Base-by-base conservation (phyloP, 371 early-diverging fungal species). In the Nosema muscidifuracis region DNA sequence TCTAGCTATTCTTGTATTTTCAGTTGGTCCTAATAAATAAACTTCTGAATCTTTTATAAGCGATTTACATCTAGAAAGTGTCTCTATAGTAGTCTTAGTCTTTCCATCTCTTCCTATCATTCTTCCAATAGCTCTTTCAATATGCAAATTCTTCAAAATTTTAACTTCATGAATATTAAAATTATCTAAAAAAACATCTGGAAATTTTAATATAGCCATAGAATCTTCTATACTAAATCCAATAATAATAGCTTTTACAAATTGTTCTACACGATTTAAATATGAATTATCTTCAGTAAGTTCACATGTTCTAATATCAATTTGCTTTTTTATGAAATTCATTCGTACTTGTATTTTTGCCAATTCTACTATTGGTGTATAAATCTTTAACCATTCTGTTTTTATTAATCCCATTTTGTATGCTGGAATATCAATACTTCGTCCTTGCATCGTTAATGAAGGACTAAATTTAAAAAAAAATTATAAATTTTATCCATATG, bases 111-210 rank as follows among this genome's bases (percentile, higher is more conserved):
- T 90, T 65, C 99, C 99, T 42, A 95, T 95, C 78, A 98, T 90
- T 82, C 99, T 91, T 76, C 99, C 99, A 79, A 98, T 90, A 24
- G 97, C 97, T 74, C 99, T 88, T 26, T 93, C 89, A 79, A 96
- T 83, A 83, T 98, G 93, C 76, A 93, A 92, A 58, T 93, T 92
- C 62, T 88, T 88, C 53, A 97, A 82, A 15, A 91, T 93, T 86
- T 94, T 92, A 38, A 98, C 91, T 81, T 98, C 98, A 85, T 93
- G 92, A 82, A 95, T 89, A 73, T 96, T 93, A 82, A 98, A 97
- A 16, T 90, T 86, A 77, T 97, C 95, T 77, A 95, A 80, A 62
- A 51, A 80, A 18, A 76, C 75, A 80, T 83, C 81, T 85, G 86
- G 69, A 88, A 91, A 50, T 92, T 86, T 78, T 90, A 91, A 82